Conservation (phyloP, 73 alveolate species). For the Urostyla sp. region DNA sequence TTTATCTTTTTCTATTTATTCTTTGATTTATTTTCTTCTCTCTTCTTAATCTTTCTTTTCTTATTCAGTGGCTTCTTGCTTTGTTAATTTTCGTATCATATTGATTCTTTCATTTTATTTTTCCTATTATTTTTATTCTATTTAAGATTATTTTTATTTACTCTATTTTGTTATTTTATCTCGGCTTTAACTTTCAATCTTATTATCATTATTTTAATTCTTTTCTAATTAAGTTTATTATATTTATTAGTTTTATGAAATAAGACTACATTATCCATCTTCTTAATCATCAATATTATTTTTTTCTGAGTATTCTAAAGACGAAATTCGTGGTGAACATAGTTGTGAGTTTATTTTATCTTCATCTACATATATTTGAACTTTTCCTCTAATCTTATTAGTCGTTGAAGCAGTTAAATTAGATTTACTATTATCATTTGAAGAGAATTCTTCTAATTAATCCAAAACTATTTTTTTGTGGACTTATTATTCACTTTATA, state of each 20-base stretch:
- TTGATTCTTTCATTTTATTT: not conserved
- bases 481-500: no score
- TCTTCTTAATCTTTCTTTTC: slow-evolving; percentile 29
- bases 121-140: no score
- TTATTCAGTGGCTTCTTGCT: not conserved
- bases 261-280: no score
- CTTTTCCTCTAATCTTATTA: slow-evolving; percentile 47
- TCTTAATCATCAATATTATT: no score
- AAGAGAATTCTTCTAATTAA: no score
- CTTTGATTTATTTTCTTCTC: slow-evolving; percentile 31
- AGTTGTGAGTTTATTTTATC: not conserved
- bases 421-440: no score
- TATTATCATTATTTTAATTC: not conserved
- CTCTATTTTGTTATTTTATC: not conserved
- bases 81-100: no score
- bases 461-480: no score
- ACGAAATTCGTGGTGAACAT: no score
- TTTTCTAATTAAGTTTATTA: not conserved
- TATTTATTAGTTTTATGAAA: no score
- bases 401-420: slow-evolving; percentile 6
- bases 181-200: not conserved
- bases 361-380: slow-evolving; percentile 30
- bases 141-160: no score
- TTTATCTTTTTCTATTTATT: slow-evolving; percentile 6
- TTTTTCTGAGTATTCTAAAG: no score